Evolutionary conservation across 352 stramenopile species (phyloP).

Genomic region (Phytophthora podocarpi): DNA sequence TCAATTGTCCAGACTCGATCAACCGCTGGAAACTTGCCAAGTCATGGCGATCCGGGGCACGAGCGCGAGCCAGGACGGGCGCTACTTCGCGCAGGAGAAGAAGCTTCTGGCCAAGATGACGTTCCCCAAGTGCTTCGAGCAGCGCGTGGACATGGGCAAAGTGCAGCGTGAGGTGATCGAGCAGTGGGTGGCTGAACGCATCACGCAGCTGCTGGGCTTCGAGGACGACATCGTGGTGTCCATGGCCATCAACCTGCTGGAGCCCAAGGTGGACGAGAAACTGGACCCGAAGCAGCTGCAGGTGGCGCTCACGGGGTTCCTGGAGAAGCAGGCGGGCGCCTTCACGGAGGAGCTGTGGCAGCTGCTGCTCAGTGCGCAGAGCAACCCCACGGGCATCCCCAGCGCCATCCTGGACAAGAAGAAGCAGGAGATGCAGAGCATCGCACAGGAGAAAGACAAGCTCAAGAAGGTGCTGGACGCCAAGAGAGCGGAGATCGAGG

Average conservation of each 20-base stretch:
- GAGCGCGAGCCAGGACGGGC: conserved; percentile 71
- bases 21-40: background rate
- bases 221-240: conserved; percentile 93
- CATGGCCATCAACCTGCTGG: conserved; percentile 85
- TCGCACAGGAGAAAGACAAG: conserved; percentile 58
- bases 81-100: conserved; percentile 89
- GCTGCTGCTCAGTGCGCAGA: conserved; percentile 89
- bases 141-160: conserved; percentile 87
- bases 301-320: conserved; percentile 89
- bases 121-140: conserved; percentile 80
- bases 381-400: conserved; percentile 88
- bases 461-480: conserved; percentile 63
- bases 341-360: conserved; percentile 93
- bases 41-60: conserved; percentile 44
- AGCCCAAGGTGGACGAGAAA: conserved; percentile 71
- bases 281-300: conserved; percentile 89
- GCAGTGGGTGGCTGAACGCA: conserved; percentile 87
- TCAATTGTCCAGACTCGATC: too few species aligned
- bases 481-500: conserved; percentile 45
- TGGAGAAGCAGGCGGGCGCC: conserved; percentile 84
- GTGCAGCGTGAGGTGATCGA: conserved; percentile 91
- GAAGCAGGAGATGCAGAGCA: conserved; percentile 86
- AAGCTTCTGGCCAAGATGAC: conserved; percentile 87
- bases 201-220: conserved; percentile 89
- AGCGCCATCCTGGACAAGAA: conserved; percentile 89